Conservation (phyloP, 2,329 filamentous ascomycete genomes). For the Zymoseptoria brevis region DNA sequence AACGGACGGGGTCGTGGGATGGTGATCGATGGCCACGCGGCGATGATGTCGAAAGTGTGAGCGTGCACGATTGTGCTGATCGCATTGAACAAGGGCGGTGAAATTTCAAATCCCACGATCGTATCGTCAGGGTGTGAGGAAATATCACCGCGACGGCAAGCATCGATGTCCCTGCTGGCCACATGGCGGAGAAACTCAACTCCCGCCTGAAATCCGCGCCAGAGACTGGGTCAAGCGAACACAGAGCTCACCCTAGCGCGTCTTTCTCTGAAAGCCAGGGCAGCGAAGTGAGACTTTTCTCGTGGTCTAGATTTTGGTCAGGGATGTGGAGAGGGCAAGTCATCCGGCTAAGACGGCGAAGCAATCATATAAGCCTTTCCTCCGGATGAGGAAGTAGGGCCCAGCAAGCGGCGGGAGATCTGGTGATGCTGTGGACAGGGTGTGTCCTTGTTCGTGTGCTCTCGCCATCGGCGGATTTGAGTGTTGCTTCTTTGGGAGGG, state of each 20-base stretch:
- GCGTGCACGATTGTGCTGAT: neutral
- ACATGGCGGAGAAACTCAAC: no score
- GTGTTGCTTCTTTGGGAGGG: neutral
- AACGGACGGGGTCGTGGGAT: neutral
- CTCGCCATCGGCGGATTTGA: neutral
- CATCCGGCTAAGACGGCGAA: neutral
- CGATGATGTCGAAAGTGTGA: neutral
- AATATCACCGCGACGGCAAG: no score
- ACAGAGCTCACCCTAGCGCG: neutral
- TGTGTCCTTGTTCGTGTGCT: neutral
- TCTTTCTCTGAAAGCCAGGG: neutral
- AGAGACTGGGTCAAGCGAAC: no score
- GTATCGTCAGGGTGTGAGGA: no score
- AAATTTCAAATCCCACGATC: neutral
- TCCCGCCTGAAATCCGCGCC: no score
- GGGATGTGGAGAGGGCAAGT: neutral
- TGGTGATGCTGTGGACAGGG: neutral
- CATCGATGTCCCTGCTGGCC: no score
- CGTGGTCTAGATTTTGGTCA: neutral
- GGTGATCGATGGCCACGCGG: neutral
- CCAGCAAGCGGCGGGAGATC: neutral
- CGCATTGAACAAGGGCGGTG: neutral
- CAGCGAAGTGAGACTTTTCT: neutral
- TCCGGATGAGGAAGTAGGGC: neutral
- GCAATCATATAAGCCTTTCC: neutral